These are phyloP conservation scores for Pulveroboletus sp. DNA, from an alignment of 768 basidiomycete species.

Conservation along the genomic window DNA sequence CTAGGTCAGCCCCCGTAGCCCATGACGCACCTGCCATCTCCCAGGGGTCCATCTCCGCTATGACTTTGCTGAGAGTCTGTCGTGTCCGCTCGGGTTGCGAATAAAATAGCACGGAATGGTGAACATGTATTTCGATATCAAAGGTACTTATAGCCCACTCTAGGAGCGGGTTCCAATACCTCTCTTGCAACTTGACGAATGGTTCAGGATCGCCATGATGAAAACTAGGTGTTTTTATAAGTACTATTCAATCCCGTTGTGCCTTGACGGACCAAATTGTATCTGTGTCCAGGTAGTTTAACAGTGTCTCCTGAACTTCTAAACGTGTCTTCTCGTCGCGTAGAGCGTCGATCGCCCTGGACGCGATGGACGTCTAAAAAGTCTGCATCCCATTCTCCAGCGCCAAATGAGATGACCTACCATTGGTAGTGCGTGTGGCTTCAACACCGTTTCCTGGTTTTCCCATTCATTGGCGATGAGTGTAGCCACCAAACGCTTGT, in stretches of 20 bases:
- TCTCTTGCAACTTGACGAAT: constrained; percentile 70
- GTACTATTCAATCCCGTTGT: background rate
- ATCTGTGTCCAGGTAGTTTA: constrained; percentile 91
- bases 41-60: constrained; percentile 72
- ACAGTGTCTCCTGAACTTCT: constrained; percentile 62
- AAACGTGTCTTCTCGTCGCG: constrained; percentile 48
- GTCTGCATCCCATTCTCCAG: constrained; percentile 7
- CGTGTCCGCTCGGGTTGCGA: constrained; percentile 69
- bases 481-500: constrained; percentile 69
- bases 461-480: constrained; percentile 97
- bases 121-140: constrained; percentile 60
- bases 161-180: constrained; percentile 87
- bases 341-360: constrained; percentile 85
- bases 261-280: constrained; percentile 66
- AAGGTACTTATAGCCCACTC: constrained; percentile 71
- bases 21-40: constrained; percentile 75
- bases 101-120: constrained; percentile 66
- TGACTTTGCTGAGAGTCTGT: constrained; percentile 48
- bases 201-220: constrained; percentile 72
- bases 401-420: constrained; percentile 39
- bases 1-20: background rate
- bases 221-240: constrained; percentile 49
- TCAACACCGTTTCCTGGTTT: constrained; percentile 77
- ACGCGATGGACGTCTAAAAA: constrained; percentile 78
- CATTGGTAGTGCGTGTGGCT: constrained; percentile 88